Percentiles rank a stretch among this genome's conserved stretches.
Evolutionary conservation across 257 asterid species (phyloP).

Genomic region (Lantana camara): DNA sequence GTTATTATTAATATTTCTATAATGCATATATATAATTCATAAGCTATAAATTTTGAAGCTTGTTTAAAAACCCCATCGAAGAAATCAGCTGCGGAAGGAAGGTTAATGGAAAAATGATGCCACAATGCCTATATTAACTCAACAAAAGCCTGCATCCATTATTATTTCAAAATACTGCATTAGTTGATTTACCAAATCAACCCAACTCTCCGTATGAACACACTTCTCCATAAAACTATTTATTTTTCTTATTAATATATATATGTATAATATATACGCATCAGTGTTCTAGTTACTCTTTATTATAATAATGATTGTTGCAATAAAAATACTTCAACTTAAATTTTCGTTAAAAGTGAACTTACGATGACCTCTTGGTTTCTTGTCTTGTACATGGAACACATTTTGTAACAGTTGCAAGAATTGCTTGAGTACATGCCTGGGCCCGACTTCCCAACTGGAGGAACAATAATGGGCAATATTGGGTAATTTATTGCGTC

Average conservation of each 20-base stretch:
- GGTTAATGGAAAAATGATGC: not conserved
- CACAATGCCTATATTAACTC: not conserved
- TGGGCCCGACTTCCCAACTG: slow-evolving; percentile 99
- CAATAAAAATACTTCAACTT: not conserved
- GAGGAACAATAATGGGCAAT: slow-evolving; percentile 96
- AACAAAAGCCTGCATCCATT: not conserved
- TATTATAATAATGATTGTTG: not conserved
- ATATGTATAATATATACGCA: no score
- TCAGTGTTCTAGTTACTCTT: slow-evolving; percentile 3
- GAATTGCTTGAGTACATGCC: slow-evolving; percentile 98
- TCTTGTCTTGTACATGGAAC: slow-evolving; percentile 8
- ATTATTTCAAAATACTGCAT: not conserved
- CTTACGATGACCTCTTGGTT: not conserved
- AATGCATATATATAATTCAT: no score
- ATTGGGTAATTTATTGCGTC: slow-evolving; percentile 60
- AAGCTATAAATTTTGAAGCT: no score
- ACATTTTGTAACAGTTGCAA: slow-evolving; percentile 62
- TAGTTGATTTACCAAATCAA: not conserved
- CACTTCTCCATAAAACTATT: not conserved
- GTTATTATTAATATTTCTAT: not conserved
- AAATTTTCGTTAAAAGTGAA: slow-evolving; percentile 2
- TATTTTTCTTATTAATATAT: not conserved
- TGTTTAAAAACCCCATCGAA: not conserved
- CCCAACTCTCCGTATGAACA: not conserved
- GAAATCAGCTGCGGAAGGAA: slow-evolving; percentile 10